A percentile compares a stretch with the other conserved stretches of the same genome.
These are phyloP conservation scores for Cinchona pubescens DNA, from an alignment of 257 asterid species.

Conservation along the genomic window DNA sequence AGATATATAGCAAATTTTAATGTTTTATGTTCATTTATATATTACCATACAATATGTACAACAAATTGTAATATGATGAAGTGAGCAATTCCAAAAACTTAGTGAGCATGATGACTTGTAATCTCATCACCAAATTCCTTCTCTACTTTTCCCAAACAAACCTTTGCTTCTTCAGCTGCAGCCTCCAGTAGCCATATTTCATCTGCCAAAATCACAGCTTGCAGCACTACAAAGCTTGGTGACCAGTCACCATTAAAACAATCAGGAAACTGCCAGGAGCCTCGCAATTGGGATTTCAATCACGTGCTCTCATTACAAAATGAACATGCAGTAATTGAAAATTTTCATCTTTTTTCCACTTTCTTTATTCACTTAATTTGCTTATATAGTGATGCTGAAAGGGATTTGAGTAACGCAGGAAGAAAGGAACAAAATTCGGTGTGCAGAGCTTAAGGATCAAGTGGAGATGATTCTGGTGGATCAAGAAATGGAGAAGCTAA, in stretches of 20 bases:
- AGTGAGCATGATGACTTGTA: no score
- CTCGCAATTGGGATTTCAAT: slow-evolving; percentile 2
- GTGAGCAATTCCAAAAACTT: no score
- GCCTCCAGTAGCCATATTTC: neutral
- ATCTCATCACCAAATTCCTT: neutral
- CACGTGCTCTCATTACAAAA: neutral
- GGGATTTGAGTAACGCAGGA: neutral
- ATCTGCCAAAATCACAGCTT: neutral
- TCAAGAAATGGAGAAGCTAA: neutral
- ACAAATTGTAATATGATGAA: no score
- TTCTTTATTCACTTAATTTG: neutral
- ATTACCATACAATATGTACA: no score
- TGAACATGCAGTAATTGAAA: neutral
- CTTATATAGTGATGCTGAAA: neutral
- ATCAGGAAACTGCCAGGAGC: neutral
- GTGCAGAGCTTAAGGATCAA: neutral
- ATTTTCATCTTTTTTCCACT: neutral
- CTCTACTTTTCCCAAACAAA: neutral
- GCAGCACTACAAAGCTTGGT: no score
- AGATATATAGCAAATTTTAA: no score
- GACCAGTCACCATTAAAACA: neutral
- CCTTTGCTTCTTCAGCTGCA: neutral
- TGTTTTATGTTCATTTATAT: no score
- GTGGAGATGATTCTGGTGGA: slow-evolving; percentile 11
- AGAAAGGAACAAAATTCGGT: neutral